Percentiles rank a stretch among this genome's conserved stretches.
Conservation (phyloP, 2,329 filamentous ascomycete species). For the Westerdykella sp. region DNA sequence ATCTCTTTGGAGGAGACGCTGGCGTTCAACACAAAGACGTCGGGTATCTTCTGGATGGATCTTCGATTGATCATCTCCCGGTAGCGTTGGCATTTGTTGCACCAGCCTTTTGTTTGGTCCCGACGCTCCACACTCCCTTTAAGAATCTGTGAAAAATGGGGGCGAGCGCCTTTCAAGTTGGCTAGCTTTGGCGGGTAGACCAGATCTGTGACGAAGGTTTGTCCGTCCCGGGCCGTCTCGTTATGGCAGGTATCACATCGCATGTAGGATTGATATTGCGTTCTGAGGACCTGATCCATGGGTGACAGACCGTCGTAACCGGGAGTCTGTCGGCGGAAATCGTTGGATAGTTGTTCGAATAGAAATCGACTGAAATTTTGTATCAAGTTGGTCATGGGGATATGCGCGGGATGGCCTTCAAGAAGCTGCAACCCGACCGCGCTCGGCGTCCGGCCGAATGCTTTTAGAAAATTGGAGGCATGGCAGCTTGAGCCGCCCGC, state of each 20-base stretch:
- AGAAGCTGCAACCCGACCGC: slow-evolving; percentile 70
- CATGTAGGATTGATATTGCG: slow-evolving; percentile 65
- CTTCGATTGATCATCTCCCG: slow-evolving; percentile 81
- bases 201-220: slow-evolving; percentile 77
- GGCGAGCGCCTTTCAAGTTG: slow-evolving; percentile 50
- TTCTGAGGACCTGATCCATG: slow-evolving; percentile 70
- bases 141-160: slow-evolving; percentile 79
- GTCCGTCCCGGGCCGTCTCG: slow-evolving; percentile 73
- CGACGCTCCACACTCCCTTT: slow-evolving; percentile 88
- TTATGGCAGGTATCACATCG: slow-evolving; percentile 81
- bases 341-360: slow-evolving; percentile 69
- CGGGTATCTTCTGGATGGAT: slow-evolving; percentile 72
- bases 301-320: slow-evolving; percentile 47
- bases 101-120: slow-evolving; percentile 87
- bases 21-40: slow-evolving; percentile 80
- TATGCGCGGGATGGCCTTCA: slow-evolving; percentile 72
- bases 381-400: slow-evolving; percentile 71
- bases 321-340: slow-evolving; percentile 64
- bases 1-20: slow-evolving; percentile 69
- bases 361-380: slow-evolving; percentile 83
- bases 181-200: slow-evolving; percentile 64
- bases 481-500: slow-evolving; percentile 91
- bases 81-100: slow-evolving; percentile 82
- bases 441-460: slow-evolving; percentile 76
- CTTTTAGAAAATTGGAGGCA: slow-evolving; percentile 88